A percentile compares a stretch with the other conserved stretches of the same genome.
phyloP scores from a whole-genome alignment of 495 filamentous ascomycete genomes.

The Lasiosphaeria hispida region DNA sequence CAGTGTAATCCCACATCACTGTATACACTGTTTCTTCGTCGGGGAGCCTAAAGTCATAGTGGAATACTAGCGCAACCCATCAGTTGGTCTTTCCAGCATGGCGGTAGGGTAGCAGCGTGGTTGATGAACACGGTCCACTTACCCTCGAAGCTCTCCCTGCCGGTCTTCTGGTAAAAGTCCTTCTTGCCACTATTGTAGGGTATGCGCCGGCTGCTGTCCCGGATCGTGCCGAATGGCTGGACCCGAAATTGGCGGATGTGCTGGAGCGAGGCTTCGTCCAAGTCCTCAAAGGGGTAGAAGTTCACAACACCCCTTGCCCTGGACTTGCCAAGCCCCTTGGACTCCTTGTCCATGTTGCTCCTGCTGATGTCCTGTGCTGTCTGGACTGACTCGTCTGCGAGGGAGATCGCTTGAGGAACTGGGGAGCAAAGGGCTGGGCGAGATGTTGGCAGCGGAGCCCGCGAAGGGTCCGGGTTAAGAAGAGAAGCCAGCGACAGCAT shows the following conservation, averaged over 20 bases:
- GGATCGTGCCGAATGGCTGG: constrained; percentile 66
- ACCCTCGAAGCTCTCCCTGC: constrained; percentile 87
- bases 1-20: constrained; percentile 96
- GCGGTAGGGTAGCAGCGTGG: background rate
- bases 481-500: constrained; percentile 59
- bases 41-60: constrained; percentile 80
- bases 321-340: constrained; percentile 55
- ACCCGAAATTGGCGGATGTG: constrained; percentile 61
- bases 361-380: constrained; percentile 28
- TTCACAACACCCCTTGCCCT: constrained; percentile 60
- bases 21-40: constrained; percentile 64
- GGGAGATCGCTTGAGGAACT: constrained; percentile 27
- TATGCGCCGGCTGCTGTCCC: constrained; percentile 68
- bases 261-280: constrained; percentile 53
- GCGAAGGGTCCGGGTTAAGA: constrained; percentile 57
- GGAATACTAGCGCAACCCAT: constrained; percentile 61
- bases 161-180: constrained; percentile 77
- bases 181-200: constrained; percentile 95
- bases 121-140: constrained; percentile 18
- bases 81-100: no score
- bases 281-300: constrained; percentile 64
- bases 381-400: constrained; percentile 25
- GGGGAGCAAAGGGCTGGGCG: constrained; percentile 22
- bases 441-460: constrained; percentile 23
- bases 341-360: constrained; percentile 55